Evolutionary conservation across 805 yeast species (phyloP), one percentile per base, ranked within the genome.

Genomic region (Tetrapisispora iriomotensis): DNA sequence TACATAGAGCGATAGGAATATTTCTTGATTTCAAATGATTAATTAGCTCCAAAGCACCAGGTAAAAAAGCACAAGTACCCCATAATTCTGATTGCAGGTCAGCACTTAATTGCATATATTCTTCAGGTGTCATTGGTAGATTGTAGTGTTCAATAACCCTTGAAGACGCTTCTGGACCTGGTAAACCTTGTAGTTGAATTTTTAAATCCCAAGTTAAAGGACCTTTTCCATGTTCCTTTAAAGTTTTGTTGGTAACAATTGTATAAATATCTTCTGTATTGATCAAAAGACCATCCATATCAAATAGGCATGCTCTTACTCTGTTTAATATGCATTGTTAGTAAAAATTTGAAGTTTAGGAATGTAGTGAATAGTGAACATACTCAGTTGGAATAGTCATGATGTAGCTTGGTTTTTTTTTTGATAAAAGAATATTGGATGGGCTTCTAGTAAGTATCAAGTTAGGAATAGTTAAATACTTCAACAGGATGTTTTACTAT

Each of bases 191-290:
- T 21, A 92, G 64, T 46, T 80, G 71, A 45, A 86, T 69, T 61
- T 92, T 92, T 36, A 88, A 74, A 46, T 84, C 94, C 96, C 97
- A 90, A 0, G 92, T 80, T 46, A 82, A 70, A 2, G 83, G 80
- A 0, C 94, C 94, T 53, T 79, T 82, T 8, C 82, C 84, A 53
- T 75, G 81, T 39, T 68, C 65, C 12, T 75, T 74, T 20, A 92
- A 67, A 2, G 84, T 60, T 39, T 76, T 79, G 36, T 82, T 74
- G 24, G 84, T 67, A 3, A 84, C 82, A 41, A 76, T 75, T 1
- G 98, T 90, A 60, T 92, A 92, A 40, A 88, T 69, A 47, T 84
- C 94, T 61, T 92, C 99, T 4, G 96, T 83, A 64, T 88, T 85
- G 55, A 92, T 74, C 45, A 92, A 68, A 19, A 94, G 73, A 1